phyloP scores from a whole-genome alignment of 2,329 filamentous ascomycete genomes.

The Helotiales sp. region DNA sequence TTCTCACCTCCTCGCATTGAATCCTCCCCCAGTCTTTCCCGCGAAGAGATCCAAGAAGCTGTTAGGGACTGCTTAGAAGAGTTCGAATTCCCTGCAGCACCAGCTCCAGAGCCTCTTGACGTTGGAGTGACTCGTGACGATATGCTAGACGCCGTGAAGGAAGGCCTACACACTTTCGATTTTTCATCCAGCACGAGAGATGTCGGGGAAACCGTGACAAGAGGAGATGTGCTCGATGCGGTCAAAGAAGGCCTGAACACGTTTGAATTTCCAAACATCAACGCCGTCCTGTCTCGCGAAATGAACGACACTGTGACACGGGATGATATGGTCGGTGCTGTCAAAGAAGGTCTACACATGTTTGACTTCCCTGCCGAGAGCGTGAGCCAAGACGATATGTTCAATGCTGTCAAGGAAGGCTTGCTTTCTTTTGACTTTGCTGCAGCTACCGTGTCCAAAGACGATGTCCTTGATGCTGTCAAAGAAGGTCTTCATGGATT shows the following conservation, averaged over 20 bases:
- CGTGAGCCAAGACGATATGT: constrained; percentile 78
- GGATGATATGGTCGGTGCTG: constrained; percentile 62
- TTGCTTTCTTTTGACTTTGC: constrained; percentile 80
- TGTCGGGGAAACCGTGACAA: constrained; percentile 57
- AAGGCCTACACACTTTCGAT: constrained; percentile 55
- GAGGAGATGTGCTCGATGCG: constrained; percentile 77
- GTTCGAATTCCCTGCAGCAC: constrained; percentile 71
- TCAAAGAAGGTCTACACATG: constrained; percentile 55
- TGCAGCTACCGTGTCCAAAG: constrained; percentile 49
- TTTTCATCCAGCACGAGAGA: constrained; percentile 57
- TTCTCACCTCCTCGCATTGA: constrained; percentile 75
- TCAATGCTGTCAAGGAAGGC: constrained; percentile 78
- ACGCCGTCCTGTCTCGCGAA: constrained; percentile 57
- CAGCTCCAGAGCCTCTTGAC: constrained; percentile 54
- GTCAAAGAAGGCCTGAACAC: constrained; percentile 82
- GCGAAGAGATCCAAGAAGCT: constrained; percentile 80
- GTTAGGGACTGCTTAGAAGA: constrained; percentile 86
- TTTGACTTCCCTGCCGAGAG: constrained; percentile 51
- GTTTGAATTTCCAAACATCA: constrained; percentile 68
- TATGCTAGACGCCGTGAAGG: constrained; percentile 62
- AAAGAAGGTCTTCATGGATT: constrained; percentile 61
- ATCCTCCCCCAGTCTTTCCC: constrained; percentile 66
- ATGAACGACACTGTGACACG: constrained; percentile 55
- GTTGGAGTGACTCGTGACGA: constrained; percentile 60
- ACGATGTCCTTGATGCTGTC: constrained; percentile 56